Base-by-base conservation (phyloP, 2,329 filamentous ascomycete genomes). In the Aspergillus phoenicis region DNA sequence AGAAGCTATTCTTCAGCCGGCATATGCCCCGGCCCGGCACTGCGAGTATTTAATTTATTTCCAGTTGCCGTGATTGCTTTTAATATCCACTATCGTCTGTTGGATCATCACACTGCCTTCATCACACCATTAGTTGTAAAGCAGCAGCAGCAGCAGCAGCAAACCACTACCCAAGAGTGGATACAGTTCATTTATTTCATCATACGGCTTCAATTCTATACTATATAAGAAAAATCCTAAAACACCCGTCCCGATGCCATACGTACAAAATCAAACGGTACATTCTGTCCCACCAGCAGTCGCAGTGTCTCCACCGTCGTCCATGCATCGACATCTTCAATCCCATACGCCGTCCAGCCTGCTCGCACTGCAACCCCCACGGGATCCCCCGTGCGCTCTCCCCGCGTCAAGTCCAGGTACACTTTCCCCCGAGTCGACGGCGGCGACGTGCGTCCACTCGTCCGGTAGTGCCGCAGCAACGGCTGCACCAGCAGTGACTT, bases 201-300 rank as follows among this genome's bases (percentile, higher is more conserved):
- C 33, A 13, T 5, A 13, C 11, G 5, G 33, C 33, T 36, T 11
- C 33, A 36, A 36, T 36, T 36, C 33, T 36, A 26, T 26, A 26
- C 4, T 26, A 36, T 36, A 36, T 36, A 15, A 36, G 11, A 15
- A 36, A 24, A 39, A 84, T 58, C 58, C 20, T 20, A 66, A 64
- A 86, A 69, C 20, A 82, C 82, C 67, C 84, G 77, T 24, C 85
- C 86, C 65, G 83, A 84, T 41, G 91, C 90, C 72, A 95, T 80
- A 52, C 91, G 83, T 45, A 95, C 91, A 79, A 96, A 96, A 77
- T 91, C 93, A 76, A 92, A 94, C 5, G 90, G 90, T 59, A 95
- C 91, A 73, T 95, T 95, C 78, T 95, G 91, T 8, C 91, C 91
- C 10, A 94, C 90, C 24, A 96, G 82, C 61, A 93, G 75, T 66